Evolutionary conservation across 257 asterid species (phyloP), one percentile per base, ranked within the genome.

Genomic region (Solanum medicagineum): DNA sequence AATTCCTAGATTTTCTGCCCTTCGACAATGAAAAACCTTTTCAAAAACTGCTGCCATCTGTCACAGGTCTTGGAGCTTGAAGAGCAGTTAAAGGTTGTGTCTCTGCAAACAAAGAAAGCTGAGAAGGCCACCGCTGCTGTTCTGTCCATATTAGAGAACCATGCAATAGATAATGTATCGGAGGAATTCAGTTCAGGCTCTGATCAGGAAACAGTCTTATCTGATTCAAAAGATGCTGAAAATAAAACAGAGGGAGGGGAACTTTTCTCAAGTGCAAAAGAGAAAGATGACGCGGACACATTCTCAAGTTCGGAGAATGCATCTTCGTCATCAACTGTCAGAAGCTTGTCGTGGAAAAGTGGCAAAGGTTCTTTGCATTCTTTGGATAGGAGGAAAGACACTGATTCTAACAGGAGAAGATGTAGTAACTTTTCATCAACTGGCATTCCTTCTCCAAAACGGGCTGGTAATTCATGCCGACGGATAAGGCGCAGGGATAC

Each of bases 321-420:
- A 44, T 95, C 93, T 83, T 93, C 94, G 87, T 91, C 92, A 68
- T 93, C 95, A 60, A 90, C 91, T 81, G 96, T 93, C 84, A 84
- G 96, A 89, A 92, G 93, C 89, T 90, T 97, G 92, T 94, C 98
- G 80, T 97, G 98, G 98, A 93, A 88, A 92, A 92, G 96, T 86
- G 88, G 85, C 32, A 92, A 91, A 91, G 92, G 89, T 84, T 90
- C 95, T 87, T 88, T 70, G 68, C 91, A 90, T 85, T 87, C 90
- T 80, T 85, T 87, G 71, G 94, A 93, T 71, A 91, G 89, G 88
- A 95, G 91, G 88, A 95, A 91, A 60, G 74, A 85, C 91, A 40
- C 84, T 68, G 97, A 93, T 57, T 85, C 93, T 15, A 85, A 89
- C 80, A 86, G 97, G 90, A 91, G 97, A 89, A 89, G 94, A 71